phyloP scores from a whole-genome alignment of 495 filamentous ascomycete species.

The Neurospora sp. region DNA sequence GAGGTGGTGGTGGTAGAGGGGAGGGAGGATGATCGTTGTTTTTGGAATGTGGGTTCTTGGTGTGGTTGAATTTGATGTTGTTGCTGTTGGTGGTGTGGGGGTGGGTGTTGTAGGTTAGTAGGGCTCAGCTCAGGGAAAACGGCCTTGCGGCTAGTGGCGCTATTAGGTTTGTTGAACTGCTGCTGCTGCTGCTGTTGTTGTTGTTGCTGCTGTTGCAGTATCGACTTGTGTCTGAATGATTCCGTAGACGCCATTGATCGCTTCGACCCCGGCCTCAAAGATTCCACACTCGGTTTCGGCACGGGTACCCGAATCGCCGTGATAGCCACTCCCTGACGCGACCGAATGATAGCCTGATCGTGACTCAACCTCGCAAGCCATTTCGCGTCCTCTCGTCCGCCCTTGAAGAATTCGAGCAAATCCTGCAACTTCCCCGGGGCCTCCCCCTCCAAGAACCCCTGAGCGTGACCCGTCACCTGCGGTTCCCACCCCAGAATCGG shows the following conservation, averaged over 20 bases:
- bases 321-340: constrained; percentile 12
- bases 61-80: neutral
- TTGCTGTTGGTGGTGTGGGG: neutral
- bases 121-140: neutral
- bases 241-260: constrained; percentile 4
- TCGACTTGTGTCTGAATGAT: constrained; percentile 1
- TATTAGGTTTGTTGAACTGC: neutral
- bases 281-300: constrained; percentile 4
- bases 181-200: constrained; percentile 4
- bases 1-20: neutral
- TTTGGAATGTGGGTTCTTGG: neutral
- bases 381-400: constrained; percentile 28
- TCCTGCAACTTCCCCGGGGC: constrained; percentile 39
- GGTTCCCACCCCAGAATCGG: constrained; percentile 38
- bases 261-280: neutral
- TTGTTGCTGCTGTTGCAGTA: constrained; percentile 2
- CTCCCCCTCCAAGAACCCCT: constrained; percentile 38
- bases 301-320: neutral
- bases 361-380: constrained; percentile 32
- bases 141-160: neutral
- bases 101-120: neutral
- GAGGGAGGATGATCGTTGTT: neutral
- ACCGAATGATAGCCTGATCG: constrained; percentile 30
- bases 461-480: constrained; percentile 34
- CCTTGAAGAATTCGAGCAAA: constrained; percentile 39